These are phyloP conservation scores for Suillus hirtellus DNA, from an alignment of 768 basidiomycete genomes.

Conservation along the genomic window DNA sequence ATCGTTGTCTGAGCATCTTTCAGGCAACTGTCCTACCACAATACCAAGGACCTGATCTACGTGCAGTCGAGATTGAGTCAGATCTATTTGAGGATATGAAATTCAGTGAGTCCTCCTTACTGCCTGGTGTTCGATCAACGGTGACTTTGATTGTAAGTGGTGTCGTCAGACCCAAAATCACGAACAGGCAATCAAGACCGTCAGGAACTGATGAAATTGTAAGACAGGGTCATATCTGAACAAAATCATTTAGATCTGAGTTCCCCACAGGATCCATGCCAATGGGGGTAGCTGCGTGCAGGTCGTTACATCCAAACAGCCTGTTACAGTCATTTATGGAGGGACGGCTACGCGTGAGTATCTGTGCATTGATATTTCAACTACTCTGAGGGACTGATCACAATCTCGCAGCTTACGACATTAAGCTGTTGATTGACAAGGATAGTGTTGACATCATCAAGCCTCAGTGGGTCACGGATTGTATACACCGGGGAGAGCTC, in stretches of 20 bases:
- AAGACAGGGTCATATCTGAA: constrained; percentile 17
- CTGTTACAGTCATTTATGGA: constrained; percentile 64
- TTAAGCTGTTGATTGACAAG: constrained; percentile 71
- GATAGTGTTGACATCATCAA: constrained; percentile 70
- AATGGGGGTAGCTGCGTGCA: constrained; percentile 70
- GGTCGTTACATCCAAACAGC: constrained; percentile 54
- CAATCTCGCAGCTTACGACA: constrained; percentile 56
- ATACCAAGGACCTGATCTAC: constrained; percentile 64
- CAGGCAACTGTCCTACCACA: constrained; percentile 64
- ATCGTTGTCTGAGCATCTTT: neutral
- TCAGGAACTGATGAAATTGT: constrained; percentile 68
- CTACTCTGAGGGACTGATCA: neutral
- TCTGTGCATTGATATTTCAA: neutral
- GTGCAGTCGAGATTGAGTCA: constrained; percentile 58
- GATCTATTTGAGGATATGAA: constrained; percentile 72
- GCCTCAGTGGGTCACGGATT: constrained; percentile 83
- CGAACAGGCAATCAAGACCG: constrained; percentile 68
- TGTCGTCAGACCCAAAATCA: constrained; percentile 74
- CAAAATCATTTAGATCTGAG: neutral
- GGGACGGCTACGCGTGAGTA: constrained; percentile 67
- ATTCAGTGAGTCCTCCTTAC: constrained; percentile 61
- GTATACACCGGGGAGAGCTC: constrained; percentile 55
- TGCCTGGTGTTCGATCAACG: neutral
- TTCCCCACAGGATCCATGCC: constrained; percentile 55
- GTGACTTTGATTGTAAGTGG: constrained; percentile 47